Conservation (phyloP, 1,284 basidiomycete genomes). For the Amylostereum chailletii region DNA sequence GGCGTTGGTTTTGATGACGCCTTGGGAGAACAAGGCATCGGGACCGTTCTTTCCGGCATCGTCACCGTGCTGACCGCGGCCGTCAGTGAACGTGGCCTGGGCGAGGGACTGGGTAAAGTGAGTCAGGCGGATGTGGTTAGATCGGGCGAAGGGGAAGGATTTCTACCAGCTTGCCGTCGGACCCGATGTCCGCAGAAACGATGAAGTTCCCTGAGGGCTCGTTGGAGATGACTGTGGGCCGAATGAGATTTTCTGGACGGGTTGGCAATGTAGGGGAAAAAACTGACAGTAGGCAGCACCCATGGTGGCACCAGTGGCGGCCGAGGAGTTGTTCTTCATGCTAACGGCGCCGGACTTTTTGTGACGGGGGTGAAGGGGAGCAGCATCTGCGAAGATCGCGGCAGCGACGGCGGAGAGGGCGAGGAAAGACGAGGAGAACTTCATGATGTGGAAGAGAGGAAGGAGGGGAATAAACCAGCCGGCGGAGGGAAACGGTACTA, state of each 20-base stretch:
- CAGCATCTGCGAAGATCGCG: constrained; percentile 1
- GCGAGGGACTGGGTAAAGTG: constrained; percentile 19
- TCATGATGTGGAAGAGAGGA: constrained; percentile 1
- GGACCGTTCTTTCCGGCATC: constrained; percentile 23
- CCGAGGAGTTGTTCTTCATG: constrained; percentile 1
- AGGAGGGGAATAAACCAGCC: background rate
- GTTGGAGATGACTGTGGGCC: constrained; percentile 6
- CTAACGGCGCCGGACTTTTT: background rate
- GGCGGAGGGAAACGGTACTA: background rate
- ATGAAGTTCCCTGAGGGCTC: constrained; percentile 8
- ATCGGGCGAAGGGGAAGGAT: background rate
- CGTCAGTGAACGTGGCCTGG: constrained; percentile 27
- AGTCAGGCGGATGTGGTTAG: background rate
- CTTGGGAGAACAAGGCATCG: constrained; percentile 40
- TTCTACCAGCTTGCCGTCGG: constrained; percentile 7
- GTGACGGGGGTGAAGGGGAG: constrained; percentile 1
- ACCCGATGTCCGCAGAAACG: constrained; percentile 6
- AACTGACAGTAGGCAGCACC: constrained; percentile 9
- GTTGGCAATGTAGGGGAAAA: background rate
- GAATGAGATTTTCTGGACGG: background rate
- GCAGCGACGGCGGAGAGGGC: background rate
- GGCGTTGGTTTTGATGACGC: constrained; percentile 33
- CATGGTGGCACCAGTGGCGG: background rate
- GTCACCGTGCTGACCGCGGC: constrained; percentile 31
- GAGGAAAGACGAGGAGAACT: constrained; percentile 4